Conservation (phyloP, 352 stramenopile species). For the Poterioochromonas sp. region DNA sequence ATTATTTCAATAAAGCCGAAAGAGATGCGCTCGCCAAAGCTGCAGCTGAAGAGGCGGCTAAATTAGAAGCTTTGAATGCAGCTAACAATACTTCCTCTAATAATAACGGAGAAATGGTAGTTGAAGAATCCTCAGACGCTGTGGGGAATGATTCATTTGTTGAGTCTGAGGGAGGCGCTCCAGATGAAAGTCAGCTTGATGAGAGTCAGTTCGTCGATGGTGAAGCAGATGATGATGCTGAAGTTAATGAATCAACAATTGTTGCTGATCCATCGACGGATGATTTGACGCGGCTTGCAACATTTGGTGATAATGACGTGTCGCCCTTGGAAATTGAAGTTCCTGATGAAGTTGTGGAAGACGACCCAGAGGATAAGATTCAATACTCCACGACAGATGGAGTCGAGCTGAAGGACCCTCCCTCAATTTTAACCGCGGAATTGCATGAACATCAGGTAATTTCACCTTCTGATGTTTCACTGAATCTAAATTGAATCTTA, state of each 20-base stretch:
- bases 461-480: not conserved
- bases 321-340: not conserved
- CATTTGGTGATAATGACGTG: not conserved
- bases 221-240: not conserved
- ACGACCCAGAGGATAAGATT: no score
- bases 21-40: no score
- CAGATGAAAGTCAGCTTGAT: not conserved
- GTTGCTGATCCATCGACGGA: not conserved
- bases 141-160: no score
- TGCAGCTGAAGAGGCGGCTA: no score
- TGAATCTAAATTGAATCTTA: not conserved
- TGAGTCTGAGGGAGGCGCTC: no score
- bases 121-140: no score
- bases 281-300: not conserved
- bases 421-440: not conserved
- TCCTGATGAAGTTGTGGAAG: not conserved
- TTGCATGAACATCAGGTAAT: conserved; percentile 8
- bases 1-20: no score
- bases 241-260: not conserved
- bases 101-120: no score
- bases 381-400: not conserved
- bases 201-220: not conserved
- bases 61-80: no score
- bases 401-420: not conserved
- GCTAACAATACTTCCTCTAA: no score